Conservation (phyloP, 768 basidiomycete genomes). For the Collybia nuda region DNA sequence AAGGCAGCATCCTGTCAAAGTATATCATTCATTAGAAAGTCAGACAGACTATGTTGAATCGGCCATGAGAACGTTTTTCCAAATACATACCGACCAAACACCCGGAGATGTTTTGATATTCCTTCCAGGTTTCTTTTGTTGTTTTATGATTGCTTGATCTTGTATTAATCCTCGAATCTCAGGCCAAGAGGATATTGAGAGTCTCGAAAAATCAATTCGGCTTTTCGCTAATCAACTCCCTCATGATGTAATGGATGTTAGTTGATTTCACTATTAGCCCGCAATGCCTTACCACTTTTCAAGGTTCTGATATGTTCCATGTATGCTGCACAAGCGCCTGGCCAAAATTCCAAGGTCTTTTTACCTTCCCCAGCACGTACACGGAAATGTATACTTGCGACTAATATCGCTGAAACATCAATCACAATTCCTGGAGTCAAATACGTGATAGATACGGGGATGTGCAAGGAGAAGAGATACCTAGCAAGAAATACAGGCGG, state of each 20-base stretch:
- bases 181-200: slow-evolving; percentile 98
- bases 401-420: slow-evolving; percentile 97
- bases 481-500: slow-evolving; percentile 68
- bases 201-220: slow-evolving; percentile 72
- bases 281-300: slow-evolving; percentile 1
- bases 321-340: slow-evolving; percentile 82
- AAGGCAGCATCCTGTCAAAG: slow-evolving; percentile 87
- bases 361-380: slow-evolving; percentile 57
- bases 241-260: slow-evolving; percentile 48
- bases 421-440: slow-evolving; percentile 96
- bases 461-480: slow-evolving; percentile 93
- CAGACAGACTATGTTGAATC: slow-evolving; percentile 87
- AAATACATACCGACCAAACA: slow-evolving; percentile 80
- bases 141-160: not conserved
- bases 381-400: slow-evolving; percentile 92
- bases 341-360: slow-evolving; percentile 81
- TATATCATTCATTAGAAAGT: slow-evolving; percentile 73
- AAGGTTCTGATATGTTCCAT: slow-evolving; percentile 79
- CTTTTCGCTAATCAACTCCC: slow-evolving; percentile 72
- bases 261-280: slow-evolving; percentile 11
- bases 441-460: slow-evolving; percentile 95
- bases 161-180: not conserved
- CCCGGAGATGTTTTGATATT: slow-evolving; percentile 93
- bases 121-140: slow-evolving; percentile 62
- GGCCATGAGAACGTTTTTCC: slow-evolving; percentile 90